Evolutionary conservation across 139 green algal genomes (phyloP), one percentile per base, ranked within the genome.

Genomic region (Spirogloea muscicola): DNA sequence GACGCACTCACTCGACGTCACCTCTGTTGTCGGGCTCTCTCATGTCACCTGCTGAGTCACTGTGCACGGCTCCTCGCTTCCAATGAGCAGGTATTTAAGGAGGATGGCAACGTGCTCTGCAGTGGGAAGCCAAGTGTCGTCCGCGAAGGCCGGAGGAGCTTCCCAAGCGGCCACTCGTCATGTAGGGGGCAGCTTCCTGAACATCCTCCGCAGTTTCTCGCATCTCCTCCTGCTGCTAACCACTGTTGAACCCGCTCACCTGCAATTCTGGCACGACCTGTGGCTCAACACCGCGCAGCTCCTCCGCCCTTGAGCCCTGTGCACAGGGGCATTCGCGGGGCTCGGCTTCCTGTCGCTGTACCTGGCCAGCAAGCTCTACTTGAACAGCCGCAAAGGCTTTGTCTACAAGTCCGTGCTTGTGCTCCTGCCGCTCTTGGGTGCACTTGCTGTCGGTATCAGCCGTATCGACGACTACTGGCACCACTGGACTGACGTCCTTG

Each of bases 381-480:
- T 80, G 13, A 77, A 68, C 58, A 49, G 31, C 61, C 21, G n/a
- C 18, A 34, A 7, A 21, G 25, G 66, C 40, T 34, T 57, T 18
- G 33, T 77, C 27, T 66, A 9, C 44, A 46, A 51, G 31, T 27
- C 67, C 31, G 18, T 78, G 6, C 46, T 41, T 6, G 34, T 25
- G 16, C 25, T 29, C 4, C 49, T 80, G 38, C 72, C 72, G 1
- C 29, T 80, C 16, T 9, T 77, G 27, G 63, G 60, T 0, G 64
- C 66, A 39, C 10, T 52, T 3, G 63, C 34, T 2, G 33, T 80
- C 1, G 62, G 16, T 21, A 63, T 80, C 39, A 69, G 62, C 1
- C 62, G 72, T 21, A 39, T 80, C 27, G 36, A 67, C 21, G 72
- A 80, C 64, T 77, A 80, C 52, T 77, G 63, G 72, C 72, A 80